Conservation (phyloP, 1,284 basidiomycete species). For the Trichosporon asahii region DNA sequence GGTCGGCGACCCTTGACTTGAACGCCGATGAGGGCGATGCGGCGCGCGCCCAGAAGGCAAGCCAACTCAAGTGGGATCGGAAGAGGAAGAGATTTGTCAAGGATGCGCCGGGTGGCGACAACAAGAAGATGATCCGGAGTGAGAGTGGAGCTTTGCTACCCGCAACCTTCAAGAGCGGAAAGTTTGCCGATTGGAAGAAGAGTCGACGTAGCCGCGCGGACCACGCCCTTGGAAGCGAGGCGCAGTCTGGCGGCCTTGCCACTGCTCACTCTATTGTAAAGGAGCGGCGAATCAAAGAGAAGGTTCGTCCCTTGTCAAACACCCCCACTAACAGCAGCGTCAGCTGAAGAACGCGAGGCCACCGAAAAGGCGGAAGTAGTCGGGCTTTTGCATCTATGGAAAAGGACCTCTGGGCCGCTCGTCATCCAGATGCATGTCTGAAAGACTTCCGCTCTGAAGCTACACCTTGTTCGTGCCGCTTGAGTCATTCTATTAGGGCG, state of each 20-base stretch:
- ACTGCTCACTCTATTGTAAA: not conserved
- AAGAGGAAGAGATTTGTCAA: constrained; percentile 94
- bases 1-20: constrained; percentile 76
- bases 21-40: constrained; percentile 70
- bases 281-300: not conserved
- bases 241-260: not conserved
- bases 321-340: not conserved
- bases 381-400: not conserved
- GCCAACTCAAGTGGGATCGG: constrained; percentile 79
- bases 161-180: constrained; percentile 85
- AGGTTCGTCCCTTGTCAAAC: not conserved
- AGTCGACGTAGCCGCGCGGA: not conserved
- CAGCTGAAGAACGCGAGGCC: constrained; percentile 21
- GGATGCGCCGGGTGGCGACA: constrained; percentile 77
- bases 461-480: too few species aligned
- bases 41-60: constrained; percentile 64
- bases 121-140: constrained; percentile 88
- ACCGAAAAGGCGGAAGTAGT: not conserved
- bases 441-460: too few species aligned
- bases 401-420: too few species aligned
- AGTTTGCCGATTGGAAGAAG: constrained; percentile 88
- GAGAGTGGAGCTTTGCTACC: constrained; percentile 92
- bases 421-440: too few species aligned
- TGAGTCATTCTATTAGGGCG: too few species aligned
- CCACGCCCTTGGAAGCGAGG: not conserved